Evolutionary conservation across 148 eudicot species (phyloP).

Genomic region (Dianthus caryophyllus): DNA sequence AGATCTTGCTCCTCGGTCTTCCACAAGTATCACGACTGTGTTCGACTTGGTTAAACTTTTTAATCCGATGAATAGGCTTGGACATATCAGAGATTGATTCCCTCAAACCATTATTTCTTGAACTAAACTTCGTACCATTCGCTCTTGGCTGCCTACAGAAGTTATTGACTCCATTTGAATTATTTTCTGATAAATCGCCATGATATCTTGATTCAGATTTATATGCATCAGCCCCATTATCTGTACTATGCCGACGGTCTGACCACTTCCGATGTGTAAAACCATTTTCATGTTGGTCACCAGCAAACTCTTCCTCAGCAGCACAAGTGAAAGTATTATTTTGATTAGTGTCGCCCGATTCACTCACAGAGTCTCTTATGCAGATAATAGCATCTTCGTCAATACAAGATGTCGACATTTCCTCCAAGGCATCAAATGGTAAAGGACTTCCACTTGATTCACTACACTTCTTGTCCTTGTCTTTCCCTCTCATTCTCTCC

Average conservation of each 20-base stretch:
- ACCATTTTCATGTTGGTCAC: slow-evolving; percentile 35
- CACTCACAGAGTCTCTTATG: slow-evolving; percentile 33
- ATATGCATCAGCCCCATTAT: slow-evolving; percentile 35
- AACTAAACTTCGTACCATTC: slow-evolving; percentile 34
- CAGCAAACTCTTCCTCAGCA: slow-evolving; percentile 35
- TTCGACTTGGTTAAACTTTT: slow-evolving; percentile 47
- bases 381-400: slow-evolving; percentile 39
- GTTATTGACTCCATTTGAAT: slow-evolving; percentile 40
- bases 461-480: slow-evolving; percentile 62
- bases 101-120: neutral
- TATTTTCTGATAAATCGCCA: slow-evolving; percentile 46
- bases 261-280: slow-evolving; percentile 51
- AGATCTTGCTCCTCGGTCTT: slow-evolving; percentile 52
- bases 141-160: slow-evolving; percentile 48
- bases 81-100: slow-evolving; percentile 44
- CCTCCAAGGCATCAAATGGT: slow-evolving; percentile 32
- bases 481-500: slow-evolving; percentile 91
- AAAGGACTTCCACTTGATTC: slow-evolving; percentile 36
- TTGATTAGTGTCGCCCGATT: slow-evolving; percentile 35
- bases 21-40: slow-evolving; percentile 44
- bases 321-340: slow-evolving; percentile 33
- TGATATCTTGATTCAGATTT: slow-evolving; percentile 51
- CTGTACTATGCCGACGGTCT: slow-evolving; percentile 51
- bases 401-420: slow-evolving; percentile 30
- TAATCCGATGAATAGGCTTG: slow-evolving; percentile 51